Conservation (phyloP, 2,329 filamentous ascomycete species). For the Pseudogymnoascus sp. region DNA sequence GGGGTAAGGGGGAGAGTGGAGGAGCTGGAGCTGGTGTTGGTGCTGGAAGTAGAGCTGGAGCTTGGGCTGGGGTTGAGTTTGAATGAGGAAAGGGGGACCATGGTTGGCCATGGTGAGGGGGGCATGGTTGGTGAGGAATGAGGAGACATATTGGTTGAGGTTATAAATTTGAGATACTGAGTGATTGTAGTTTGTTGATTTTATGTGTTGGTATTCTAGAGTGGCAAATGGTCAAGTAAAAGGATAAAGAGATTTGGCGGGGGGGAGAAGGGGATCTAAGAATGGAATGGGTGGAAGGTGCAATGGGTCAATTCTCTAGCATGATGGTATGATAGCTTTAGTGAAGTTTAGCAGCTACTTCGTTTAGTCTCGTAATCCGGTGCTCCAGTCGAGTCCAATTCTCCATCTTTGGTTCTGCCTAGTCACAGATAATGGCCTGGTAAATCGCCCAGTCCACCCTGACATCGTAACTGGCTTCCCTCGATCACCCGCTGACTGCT, state of each 20-base stretch:
- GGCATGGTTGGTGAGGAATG: neutral
- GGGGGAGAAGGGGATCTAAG: neutral
- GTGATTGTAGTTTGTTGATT: neutral
- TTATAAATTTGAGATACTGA: neutral
- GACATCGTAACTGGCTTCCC: too few species aligned
- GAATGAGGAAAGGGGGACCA: neutral
- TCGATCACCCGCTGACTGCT: too few species aligned
- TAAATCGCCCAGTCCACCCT: too few species aligned
- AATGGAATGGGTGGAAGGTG: neutral
- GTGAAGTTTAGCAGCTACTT: neutral
- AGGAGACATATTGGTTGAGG: too few species aligned
- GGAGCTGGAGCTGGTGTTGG: neutral
- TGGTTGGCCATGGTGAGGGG: too few species aligned
- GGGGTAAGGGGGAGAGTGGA: neutral
- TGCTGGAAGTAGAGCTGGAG: neutral
- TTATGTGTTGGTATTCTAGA: neutral
- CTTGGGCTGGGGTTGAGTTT: neutral
- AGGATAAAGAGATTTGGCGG: neutral
- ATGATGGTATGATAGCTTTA: neutral
- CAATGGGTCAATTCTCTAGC: neutral
- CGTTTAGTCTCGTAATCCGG: neutral
- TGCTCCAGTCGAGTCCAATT: too few species aligned
- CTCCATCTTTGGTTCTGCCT: too few species aligned
- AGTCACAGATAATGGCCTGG: too few species aligned
- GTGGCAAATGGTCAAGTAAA: neutral